Evolutionary conservation across 108 stramenopile species (phyloP), one percentile per base, ranked within the genome.

Genomic region (Mayamaea pseudoterrestris): DNA sequence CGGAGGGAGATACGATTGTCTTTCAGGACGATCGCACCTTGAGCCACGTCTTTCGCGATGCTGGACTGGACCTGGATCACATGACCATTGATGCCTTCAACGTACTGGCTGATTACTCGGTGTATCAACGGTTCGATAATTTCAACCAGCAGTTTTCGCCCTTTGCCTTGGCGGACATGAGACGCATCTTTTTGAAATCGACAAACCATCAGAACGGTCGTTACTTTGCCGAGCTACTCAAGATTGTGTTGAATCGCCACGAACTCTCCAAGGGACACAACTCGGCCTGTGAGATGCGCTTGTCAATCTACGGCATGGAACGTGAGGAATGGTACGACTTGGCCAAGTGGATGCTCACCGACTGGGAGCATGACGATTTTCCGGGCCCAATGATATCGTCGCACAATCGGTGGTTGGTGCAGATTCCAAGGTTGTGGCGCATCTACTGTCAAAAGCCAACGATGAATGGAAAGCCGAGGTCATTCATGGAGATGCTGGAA

Each of bases 121-220:
- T 89, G 16, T 99, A 98, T 67, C 96, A 97, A 41, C 67, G 97
- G 28, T 99, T 98, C 68, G 99, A 99, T 61, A 94, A 98, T 43
- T 99, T 99, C 71, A 99, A 99, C 70, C 57, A 72, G 34, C 98
- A 99, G 63, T 98, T 98, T 72, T 93, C 90, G 50, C 99, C 99
- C 5, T 94, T 96, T 32, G 82, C 93, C 0, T 81, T 97, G 79
- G 86, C 86, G 7, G 85, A 94, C 35, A 84, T 99, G 84, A 41
- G 99, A n/a, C 86, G 94, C 44, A 98, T 99, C 17, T 99, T 99
- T 56, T 72, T 99, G 27, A 99, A 99, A 70, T 89, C 90, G 2
- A 88, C 85, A 54, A 99, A 99, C 64, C 55, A 63, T 42, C 83
- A 89, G 35, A 63, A 78, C 27, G 88, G 92, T 11, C 64, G 84